Evolutionary conservation across 495 filamentous ascomycete species (phyloP).

Genomic region (Sphaerosporella brunnea): DNA sequence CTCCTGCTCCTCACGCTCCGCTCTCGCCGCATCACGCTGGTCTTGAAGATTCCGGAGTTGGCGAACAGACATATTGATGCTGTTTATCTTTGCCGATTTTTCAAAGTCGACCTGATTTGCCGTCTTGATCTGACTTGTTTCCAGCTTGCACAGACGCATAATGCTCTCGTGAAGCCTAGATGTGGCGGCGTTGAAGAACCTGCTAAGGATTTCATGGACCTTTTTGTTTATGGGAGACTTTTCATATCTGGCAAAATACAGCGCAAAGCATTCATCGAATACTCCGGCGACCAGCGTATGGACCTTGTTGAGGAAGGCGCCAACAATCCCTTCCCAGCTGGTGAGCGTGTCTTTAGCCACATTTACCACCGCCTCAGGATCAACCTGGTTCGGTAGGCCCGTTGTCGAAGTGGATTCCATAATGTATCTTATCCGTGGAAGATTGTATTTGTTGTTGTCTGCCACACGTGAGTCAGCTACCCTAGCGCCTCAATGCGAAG

Average conservation of each 20-base stretch:
- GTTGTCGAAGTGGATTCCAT: slow-evolving; percentile 24
- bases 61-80: slow-evolving; percentile 2
- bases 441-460: slow-evolving; percentile 19
- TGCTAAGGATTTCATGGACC: background rate
- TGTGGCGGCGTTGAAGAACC: background rate
- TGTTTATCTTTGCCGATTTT: slow-evolving; percentile 11
- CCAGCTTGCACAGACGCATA: background rate
- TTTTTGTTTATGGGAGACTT: slow-evolving; percentile 10
- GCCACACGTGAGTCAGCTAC: too few relatives aligned
- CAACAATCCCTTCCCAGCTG: slow-evolving; percentile 12
- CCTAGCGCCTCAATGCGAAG: too few relatives aligned
- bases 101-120: slow-evolving; percentile 18
- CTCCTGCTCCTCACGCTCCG: too few relatives aligned
- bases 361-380: slow-evolving; percentile 26
- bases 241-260: slow-evolving; percentile 14
- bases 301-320: slow-evolving; percentile 8
- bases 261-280: slow-evolving; percentile 10
- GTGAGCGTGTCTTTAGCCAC: slow-evolving; percentile 15
- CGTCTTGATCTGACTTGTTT: slow-evolving; percentile 18
- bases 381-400: slow-evolving; percentile 26
- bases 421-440: slow-evolving; percentile 24
- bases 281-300: background rate
- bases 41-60: slow-evolving; percentile 17
- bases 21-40: too few relatives aligned
- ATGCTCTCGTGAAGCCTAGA: background rate